Evolutionary conservation across 345 rosid genomes (phyloP).

Genomic region (Gossypioides kirkii): DNA sequence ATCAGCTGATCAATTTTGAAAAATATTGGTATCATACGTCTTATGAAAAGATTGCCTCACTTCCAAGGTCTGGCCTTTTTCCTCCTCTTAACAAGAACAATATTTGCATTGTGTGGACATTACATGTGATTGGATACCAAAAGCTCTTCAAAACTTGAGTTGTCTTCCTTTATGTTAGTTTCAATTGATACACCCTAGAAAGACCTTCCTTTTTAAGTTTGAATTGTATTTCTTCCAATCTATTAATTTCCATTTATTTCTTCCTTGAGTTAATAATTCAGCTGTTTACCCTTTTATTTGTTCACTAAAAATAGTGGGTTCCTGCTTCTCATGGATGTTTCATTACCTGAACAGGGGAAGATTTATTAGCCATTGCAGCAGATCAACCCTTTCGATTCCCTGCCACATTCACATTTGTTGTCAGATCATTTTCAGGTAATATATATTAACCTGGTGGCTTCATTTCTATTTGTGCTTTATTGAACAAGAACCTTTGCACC

Average conservation of each 20-base stretch:
- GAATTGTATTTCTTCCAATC: neutral
- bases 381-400: conserved; percentile 99
- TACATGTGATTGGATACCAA: neutral
- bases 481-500: conserved; percentile 14
- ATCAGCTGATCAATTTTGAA: neutral
- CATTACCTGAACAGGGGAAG: conserved; percentile 68
- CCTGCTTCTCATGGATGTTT: conserved; percentile 19
- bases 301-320: neutral
- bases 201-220: neutral
- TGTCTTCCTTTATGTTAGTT: neutral
- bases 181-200: neutral
- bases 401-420: conserved; percentile 97
- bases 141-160: neutral
- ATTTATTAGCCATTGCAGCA: conserved; percentile 86
- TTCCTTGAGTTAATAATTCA: neutral
- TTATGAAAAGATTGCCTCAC: neutral
- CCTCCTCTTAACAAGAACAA: neutral
- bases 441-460: conserved; percentile 8
- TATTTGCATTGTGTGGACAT: neutral
- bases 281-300: neutral
- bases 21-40: neutral
- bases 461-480: conserved; percentile 2
- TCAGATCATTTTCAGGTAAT: conserved; percentile 96
- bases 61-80: neutral
- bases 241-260: neutral